Base-by-base conservation (phyloP, 1,284 basidiomycete species). In the Ganoderma resinaceum region DNA sequence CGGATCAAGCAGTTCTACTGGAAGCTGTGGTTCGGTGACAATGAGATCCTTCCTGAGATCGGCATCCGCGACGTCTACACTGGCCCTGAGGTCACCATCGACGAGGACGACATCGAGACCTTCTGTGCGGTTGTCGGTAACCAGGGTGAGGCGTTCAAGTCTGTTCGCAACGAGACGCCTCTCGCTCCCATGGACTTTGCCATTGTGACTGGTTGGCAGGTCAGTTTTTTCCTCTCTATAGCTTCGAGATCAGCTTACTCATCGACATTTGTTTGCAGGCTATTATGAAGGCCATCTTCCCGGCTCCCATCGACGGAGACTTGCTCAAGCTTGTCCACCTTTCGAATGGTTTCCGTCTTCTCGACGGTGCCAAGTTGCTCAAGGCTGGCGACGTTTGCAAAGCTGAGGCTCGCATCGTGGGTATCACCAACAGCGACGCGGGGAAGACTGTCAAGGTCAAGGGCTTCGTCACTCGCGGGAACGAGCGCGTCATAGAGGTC, bases 131-230 rank as follows among this genome's bases (percentile, higher is more conserved):
- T 99, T 61, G 90, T 99, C 67, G 97, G 96, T 55, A 99, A 98
- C 80, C 92, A 96, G 77, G 92, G 91, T 61, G 96, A 97, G 80
- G 87, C 88, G 8, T 99, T 97, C 88, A 95, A 96, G 86, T 85
- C 87, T 33, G 89, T 83, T 6, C 87, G 95, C 63, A 90, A 85
- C 66, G 86, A 90, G 59, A 85, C 83, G 38, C 88, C 95, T 42
- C 89, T 92, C 76, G 95, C 95, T 0, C 97, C 97, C 0, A 98
- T 99, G 95, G 98, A 99, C 84, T 99, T 98, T 78, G 96, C 96
- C 66, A 99, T 99, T 78, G 97, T 99, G 68, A 93, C 96, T 61
- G 96, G 97, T 57, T 99, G 97, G 97, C 91, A 96, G 90, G 95
- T 95, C 77, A 73, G 90, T 81, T 35, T 26, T 38, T 38, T 26